Evolutionary conservation across 345 rosid species (phyloP), one percentile per base, ranked within the genome.

Genomic region (Hibiscus trionum): DNA sequence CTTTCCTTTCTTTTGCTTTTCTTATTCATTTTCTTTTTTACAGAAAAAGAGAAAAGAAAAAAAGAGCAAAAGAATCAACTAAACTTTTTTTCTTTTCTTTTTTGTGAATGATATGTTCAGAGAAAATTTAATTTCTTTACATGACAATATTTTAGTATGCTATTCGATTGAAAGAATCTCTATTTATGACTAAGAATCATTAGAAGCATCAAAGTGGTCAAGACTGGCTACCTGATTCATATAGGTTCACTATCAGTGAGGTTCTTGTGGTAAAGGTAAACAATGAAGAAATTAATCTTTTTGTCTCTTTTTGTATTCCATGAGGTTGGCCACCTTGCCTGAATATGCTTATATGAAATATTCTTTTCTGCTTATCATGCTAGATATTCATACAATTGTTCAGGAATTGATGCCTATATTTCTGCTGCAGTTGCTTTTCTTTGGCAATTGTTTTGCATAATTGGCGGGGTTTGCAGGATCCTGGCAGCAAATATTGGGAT

Each of bases 101-200:
- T 29, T 61, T 42, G 68, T 66, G 6, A 67, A 35, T 77, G 55
- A 19, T 77, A 9, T 62, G 31, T 71, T 57, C 56, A 42, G 50
- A 56, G 31, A 65, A 10, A 16, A n/a, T 67, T 68, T 49, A 16
- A 57, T 27, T 37, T 63, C 42, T 60, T 70, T 70, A 65, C 12
- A 5, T 7, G 11, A 16, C 17, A 11, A 11, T n/a, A 66, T 26
- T 73, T 57, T 17, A 29, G 33, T 53, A 12, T 57, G 26, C 4
- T 39, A 11, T 24, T 73, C 14, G 53, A 35, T 68, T 42, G 59
- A 52, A 62, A 79, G n/a, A 50, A 19, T 66, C 44, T 31, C n/a
- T 73, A n/a, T 27, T 64, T 77, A 15, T 39, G 29, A 7, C 27
- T 76, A 19, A 50, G 58, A 63, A 24, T 70, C 72, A 66, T 4